phyloP scores from a whole-genome alignment of 805 yeast species.

The Kuraishia floccosa region DNA sequence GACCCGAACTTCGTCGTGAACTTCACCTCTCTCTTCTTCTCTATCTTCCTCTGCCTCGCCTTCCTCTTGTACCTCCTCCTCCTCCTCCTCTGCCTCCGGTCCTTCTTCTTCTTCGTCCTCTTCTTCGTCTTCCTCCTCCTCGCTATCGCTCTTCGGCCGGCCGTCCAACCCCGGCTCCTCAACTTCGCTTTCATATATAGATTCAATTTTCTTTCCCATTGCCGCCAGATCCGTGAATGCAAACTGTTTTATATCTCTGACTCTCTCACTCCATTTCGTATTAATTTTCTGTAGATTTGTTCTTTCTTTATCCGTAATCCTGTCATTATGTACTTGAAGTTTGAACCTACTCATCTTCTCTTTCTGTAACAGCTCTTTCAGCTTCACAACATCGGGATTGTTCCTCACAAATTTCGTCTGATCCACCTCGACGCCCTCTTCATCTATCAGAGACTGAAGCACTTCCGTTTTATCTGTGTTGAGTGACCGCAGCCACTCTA shows the following conservation, averaged over 20 bases:
- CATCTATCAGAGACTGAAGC: background rate
- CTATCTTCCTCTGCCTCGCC: slow-evolving; percentile 2
- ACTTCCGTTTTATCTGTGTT: background rate
- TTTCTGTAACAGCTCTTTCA: slow-evolving; percentile 9
- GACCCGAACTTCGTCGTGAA: background rate
- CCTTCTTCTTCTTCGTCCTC: slow-evolving; percentile 13
- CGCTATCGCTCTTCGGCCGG: background rate
- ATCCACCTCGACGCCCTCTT: background rate
- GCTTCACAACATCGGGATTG: slow-evolving; percentile 7
- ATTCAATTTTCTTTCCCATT: slow-evolving; percentile 49
- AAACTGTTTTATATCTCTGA: slow-evolving; percentile 11
- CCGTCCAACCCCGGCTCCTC: slow-evolving; percentile 2
- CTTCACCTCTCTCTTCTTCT: slow-evolving; percentile 1
- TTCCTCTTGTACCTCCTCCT: slow-evolving; percentile 38
- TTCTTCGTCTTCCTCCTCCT: slow-evolving; percentile 2
- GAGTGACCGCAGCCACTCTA: slow-evolving; percentile 1
- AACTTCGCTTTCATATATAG: background rate
- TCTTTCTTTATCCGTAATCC: slow-evolving; percentile 12
- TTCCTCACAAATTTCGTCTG: background rate
- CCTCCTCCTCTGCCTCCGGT: slow-evolving; percentile 49
- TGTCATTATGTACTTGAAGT: slow-evolving; percentile 15
- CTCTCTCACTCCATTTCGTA: slow-evolving; percentile 15
- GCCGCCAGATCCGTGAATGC: slow-evolving; percentile 11
- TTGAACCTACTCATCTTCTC: slow-evolving; percentile 15
- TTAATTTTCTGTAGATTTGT: slow-evolving; percentile 10